Base-by-base conservation (phyloP, 1,284 basidiomycete species). In the Cryptococcus sp. region DNA sequence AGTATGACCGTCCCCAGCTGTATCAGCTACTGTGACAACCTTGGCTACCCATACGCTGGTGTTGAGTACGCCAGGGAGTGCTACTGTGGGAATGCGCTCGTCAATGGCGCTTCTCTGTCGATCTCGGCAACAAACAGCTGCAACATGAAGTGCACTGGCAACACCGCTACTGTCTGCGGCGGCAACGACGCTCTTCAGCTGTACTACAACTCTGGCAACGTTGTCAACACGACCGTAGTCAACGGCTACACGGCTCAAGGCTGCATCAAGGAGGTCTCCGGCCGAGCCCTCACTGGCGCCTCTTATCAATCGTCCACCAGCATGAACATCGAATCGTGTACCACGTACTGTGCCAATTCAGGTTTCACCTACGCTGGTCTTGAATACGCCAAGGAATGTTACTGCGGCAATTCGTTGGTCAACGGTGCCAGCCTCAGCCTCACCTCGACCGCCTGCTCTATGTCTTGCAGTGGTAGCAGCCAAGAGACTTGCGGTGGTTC, bases 1-100 rank as follows among this genome's bases (percentile, higher is more conserved):
- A 50, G 47, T 43, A 64, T 67, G 65, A 70, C 72, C 52, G 50
- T 66, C 55, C 55, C 52, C 50, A 60, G 46, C 19, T 69, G 72
- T 43, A 46, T 70, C 17, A 41, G 20, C n/a, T 62, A 51, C 56
- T 74, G 72, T 54, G 46, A 52, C 4, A 39, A 50, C 41, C 29
- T 41, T 15, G 69, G 69, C 10, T 70, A 50, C 58, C 40, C 57
- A 8, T 60, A 63, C 50, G 60, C 62, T 8, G 41, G 41, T 44
- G n/a, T 44, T 22, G 41, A 44, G 41, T 44, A 44, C 41, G 22
- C 46, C 46, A 50, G 50, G 40, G 63, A 68, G 20, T 61, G 64
- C 46, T 64, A 63, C 47, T 68, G 66, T 50, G 63, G 51, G 29
- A 56, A 66, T 38, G 48, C 53, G 3, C 51, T 62, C 13, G 34